Evolutionary conservation across 192 early-diverging fungal species (phyloP), one percentile per base, ranked within the genome.

Genomic region (Irineochytrium annulatum): DNA sequence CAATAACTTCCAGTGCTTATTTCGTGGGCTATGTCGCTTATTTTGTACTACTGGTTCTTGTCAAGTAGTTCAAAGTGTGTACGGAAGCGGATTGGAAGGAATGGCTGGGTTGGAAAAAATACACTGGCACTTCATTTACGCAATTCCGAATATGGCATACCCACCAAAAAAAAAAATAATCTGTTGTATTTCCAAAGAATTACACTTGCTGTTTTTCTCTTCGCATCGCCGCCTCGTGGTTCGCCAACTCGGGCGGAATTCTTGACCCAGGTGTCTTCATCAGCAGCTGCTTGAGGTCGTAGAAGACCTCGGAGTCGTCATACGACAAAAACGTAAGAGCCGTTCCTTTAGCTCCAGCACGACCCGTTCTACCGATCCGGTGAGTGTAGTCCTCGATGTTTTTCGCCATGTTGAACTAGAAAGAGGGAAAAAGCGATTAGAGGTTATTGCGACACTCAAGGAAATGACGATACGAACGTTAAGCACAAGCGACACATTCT

Each of bases 381-480:
- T 99, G 97, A 29, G 94, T 99, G 68, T 99, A 99, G 59, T 91
- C 90, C 87, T 57, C 5, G n/a, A 49, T 6, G n/a, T 29, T 4
- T 41, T 29, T 31, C 13, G 13, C 19, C 35, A 45, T 34, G 55
- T 27, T 20, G 32, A 2, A 67, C 57, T 14, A 20, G 14, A 56
- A 28, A 32, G 27, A 60, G 14, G 72, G 2, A 77, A 13, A 75
- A 1, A 28, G 34, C 31, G 33, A n/a, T 35, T 5, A 24, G 22
- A 46, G 20, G 31, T 73, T 86, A 85, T 82, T 84, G 97, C 94
- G 74, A 99, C 95, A 57, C 87, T 90, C 72, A 95, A n/a, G n/a
- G n/a, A n/a, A n/a, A n/a, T 97, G 39, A 94, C 88, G 95, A 99
- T 99, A 60, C 98, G 92, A 71, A 85, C 98, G 71, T 99, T 99